These are phyloP conservation scores for Phoenix roebelenii DNA, from an alignment of 176 grass and related monocot genomes.

Conservation along the genomic window DNA sequence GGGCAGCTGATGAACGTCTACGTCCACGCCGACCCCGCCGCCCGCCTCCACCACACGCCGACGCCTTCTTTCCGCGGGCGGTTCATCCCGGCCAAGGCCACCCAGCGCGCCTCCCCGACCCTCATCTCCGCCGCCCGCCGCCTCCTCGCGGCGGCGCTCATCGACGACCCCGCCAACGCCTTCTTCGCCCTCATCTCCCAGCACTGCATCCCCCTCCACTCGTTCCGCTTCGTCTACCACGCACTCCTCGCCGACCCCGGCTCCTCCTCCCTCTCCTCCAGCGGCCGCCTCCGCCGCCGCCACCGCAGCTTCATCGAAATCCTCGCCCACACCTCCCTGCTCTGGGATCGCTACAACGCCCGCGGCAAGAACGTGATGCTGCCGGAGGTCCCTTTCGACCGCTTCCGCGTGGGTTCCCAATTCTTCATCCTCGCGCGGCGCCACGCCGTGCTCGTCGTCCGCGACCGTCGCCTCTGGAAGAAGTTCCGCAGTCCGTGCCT, in stretches of 20 bases:
- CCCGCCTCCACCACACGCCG: constrained; percentile 5
- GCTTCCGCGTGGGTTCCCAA: constrained; percentile 81
- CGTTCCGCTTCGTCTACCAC: constrained; percentile 51
- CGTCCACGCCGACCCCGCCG: constrained; percentile 66
- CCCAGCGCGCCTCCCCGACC: constrained; percentile 68
- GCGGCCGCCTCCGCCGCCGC: constrained; percentile 8
- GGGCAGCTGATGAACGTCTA: constrained; percentile 63
- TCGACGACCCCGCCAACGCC: constrained; percentile 66
- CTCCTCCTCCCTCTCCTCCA: not conserved
- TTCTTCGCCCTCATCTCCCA: constrained; percentile 87
- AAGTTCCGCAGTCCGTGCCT: constrained; percentile 85
- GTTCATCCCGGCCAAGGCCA: constrained; percentile 52
- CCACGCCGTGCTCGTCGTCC: constrained; percentile 69
- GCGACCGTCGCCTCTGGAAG: constrained; percentile 83
- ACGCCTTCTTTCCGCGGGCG: constrained; percentile 49
- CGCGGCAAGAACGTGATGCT: constrained; percentile 76
- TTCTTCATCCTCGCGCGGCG: constrained; percentile 73
- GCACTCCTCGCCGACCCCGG: constrained; percentile 27
- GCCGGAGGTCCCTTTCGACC: constrained; percentile 63
- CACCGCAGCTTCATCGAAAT: constrained; percentile 94
- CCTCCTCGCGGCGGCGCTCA: constrained; percentile 64
- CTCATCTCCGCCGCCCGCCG: constrained; percentile 81
- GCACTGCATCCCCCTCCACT: constrained; percentile 62
- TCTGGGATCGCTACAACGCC: constrained; percentile 66
- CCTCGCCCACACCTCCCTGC: constrained; percentile 46